Percentiles rank a stretch among this genome's conserved stretches.
Evolutionary conservation across 1,284 basidiomycete species (phyloP).

Genomic region (Bondarzewia mesenterica): DNA sequence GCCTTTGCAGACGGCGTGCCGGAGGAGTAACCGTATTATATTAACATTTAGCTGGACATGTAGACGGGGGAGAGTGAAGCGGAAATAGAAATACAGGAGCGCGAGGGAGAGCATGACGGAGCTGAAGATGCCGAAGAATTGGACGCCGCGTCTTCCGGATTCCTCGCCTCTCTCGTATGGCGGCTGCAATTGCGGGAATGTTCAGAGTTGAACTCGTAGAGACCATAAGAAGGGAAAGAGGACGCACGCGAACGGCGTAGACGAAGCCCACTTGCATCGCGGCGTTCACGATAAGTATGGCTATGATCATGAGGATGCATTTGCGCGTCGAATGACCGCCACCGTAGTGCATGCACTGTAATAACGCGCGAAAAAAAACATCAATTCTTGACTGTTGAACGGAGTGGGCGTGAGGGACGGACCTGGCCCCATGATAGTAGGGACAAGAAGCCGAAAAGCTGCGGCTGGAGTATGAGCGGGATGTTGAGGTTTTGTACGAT

Average conservation of each 20-base stretch:
- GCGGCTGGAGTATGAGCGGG: slow-evolving; percentile 71
- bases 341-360: slow-evolving; percentile 58
- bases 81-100: slow-evolving; percentile 36
- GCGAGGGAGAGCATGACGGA: slow-evolving; percentile 55
- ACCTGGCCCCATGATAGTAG: slow-evolving; percentile 64
- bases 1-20: slow-evolving; percentile 18
- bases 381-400: neutral
- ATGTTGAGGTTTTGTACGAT: slow-evolving; percentile 66
- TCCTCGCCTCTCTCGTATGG: slow-evolving; percentile 35
- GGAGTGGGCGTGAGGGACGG: slow-evolving; percentile 10
- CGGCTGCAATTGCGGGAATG: slow-evolving; percentile 28
- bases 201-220: slow-evolving; percentile 7
- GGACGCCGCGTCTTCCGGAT: slow-evolving; percentile 30
- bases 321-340: slow-evolving; percentile 25
- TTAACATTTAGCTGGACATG: neutral
- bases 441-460: slow-evolving; percentile 57
- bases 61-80: neutral
- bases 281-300: slow-evolving; percentile 36
- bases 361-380: neutral
- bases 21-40: too few species aligned
- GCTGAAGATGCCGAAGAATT: slow-evolving; percentile 60
- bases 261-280: slow-evolving; percentile 56
- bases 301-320: slow-evolving; percentile 24
- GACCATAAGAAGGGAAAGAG: neutral
- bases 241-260: slow-evolving; percentile 43